Evolutionary conservation across 2,329 filamentous ascomycete species (phyloP), one percentile per base, ranked within the genome.

Genomic region (Colletotrichum liaoningense): DNA sequence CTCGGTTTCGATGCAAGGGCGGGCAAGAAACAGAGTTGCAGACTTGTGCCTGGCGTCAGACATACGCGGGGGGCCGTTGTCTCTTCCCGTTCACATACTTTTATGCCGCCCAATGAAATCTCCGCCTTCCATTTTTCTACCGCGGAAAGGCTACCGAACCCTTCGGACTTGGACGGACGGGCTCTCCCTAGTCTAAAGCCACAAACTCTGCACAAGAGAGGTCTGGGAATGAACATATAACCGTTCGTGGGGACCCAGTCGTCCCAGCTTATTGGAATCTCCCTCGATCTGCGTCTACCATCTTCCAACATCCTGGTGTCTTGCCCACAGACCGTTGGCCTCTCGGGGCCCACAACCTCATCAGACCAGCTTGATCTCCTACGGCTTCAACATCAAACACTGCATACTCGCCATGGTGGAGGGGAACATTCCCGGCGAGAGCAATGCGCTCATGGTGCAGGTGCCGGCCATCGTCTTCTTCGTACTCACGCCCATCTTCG

Each of bases 391-490:
- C 26, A 33, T 49, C 26, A 35, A 35, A 4, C 33, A 26, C 57
- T 24, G 11, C 22, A n/a, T 22, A 12, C 35, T 64, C 67, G 63
- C 56, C 38, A 80, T 79, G 78, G 77, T 76, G 28, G 78, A 78
- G 38, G 80, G 79, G 33, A 81, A 80, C 70, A 74, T 77, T 33
- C 75, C 79, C 14, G 79, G 78, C 16, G 79, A 81, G 57, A 84
- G 79, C 76, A 83, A 85, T 75, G 80, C 83, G 19, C 76, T 80
- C 74, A 80, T 82, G 69, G 83, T 86, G 46, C 78, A 80, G 26
- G 77, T 80, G 19, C 83, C 84, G 22, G 83, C 82, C 42, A 83
- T 84, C 33, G 75, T 85, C 54, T 87, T 87, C 78, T 85, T 86
- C 64, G 76, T 81, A 62, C 22, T 86, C 1, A 85, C 84, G 6